Percentiles rank a stretch among this genome's conserved stretches.
Conservation (phyloP, 192 early-diverging fungal genomes). For the Haplosporangium gracile region DNA sequence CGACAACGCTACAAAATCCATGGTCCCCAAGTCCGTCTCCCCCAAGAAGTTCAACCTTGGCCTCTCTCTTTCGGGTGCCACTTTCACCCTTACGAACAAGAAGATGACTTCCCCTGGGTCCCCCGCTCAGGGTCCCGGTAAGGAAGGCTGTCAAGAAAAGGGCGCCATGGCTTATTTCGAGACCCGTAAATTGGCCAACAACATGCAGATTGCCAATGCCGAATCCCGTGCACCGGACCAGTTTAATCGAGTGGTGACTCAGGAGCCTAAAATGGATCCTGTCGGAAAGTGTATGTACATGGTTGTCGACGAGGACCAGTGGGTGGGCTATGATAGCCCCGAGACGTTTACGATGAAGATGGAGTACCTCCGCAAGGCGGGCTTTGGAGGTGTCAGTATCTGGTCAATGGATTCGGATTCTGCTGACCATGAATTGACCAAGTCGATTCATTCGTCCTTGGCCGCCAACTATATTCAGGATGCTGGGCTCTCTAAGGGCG, state of each 20-base stretch:
- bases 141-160: conserved; percentile 52
- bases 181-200: conserved; percentile 23
- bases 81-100: conserved; percentile 52
- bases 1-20: conserved; percentile 41
- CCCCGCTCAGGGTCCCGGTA: conserved; percentile 44
- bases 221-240: conserved; percentile 22
- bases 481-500: background rate
- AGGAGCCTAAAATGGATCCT: conserved; percentile 38
- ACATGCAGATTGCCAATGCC: conserved; percentile 17
- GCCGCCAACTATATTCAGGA: conserved; percentile 16
- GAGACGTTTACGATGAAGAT: conserved; percentile 41
- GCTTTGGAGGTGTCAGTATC: conserved; percentile 52
- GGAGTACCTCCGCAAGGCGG: conserved; percentile 28
- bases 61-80: conserved; percentile 48
- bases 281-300: conserved; percentile 54
- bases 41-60: conserved; percentile 53
- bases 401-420: conserved; percentile 57
- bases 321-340: conserved; percentile 41
- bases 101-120: conserved; percentile 35
- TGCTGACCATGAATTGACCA: conserved; percentile 37
- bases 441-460: conserved; percentile 29
- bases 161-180: conserved; percentile 56
- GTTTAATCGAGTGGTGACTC: conserved; percentile 32
- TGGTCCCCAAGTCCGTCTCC: conserved; percentile 39
- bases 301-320: conserved; percentile 48